Conservation (phyloP, 2,329 filamentous ascomycete genomes). For the Ceratocystis albifundus region DNA sequence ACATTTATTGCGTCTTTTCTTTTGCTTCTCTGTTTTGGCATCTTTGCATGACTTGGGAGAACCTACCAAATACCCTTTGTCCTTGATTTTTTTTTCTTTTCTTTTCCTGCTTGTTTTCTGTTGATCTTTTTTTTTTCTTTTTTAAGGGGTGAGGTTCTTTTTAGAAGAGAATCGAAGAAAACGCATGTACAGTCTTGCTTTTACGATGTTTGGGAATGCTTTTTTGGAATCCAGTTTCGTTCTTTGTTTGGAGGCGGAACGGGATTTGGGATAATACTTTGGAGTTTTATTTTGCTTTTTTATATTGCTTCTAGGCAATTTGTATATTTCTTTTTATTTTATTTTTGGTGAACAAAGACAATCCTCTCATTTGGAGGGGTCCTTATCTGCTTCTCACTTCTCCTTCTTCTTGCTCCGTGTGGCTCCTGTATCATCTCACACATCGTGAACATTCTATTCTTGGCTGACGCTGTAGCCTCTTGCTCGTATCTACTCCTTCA, state of each 20-base stretch:
- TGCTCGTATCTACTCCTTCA: too few relatives aligned
- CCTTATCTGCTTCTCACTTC: too few relatives aligned
- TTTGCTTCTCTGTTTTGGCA: constrained; percentile 9
- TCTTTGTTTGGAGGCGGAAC: background rate
- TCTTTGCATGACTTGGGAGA: constrained; percentile 5
- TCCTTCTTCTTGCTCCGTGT: too few relatives aligned
- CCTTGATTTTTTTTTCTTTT: background rate
- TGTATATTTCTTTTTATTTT: background rate
- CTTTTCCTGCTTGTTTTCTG: background rate
- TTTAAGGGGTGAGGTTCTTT: constrained; percentile 7
- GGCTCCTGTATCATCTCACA: too few relatives aligned
- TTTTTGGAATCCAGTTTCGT: constrained; percentile 2
- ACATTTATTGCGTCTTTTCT: constrained; percentile 10
- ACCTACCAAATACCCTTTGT: background rate
- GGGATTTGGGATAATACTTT: background rate
- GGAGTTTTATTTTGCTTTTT: constrained; percentile 17
- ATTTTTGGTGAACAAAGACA: too few relatives aligned
- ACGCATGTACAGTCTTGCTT: constrained; percentile 23
- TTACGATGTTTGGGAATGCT: constrained; percentile 16
- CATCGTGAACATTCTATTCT: too few relatives aligned
- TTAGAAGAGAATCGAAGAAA: constrained; percentile 14
- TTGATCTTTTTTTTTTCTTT: constrained; percentile 6
- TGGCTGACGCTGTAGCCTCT: too few relatives aligned
- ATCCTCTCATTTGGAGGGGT: too few relatives aligned
- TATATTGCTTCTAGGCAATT: background rate